A percentile compares a stretch with the other conserved stretches of the same genome.
Conservation (phyloP, 2,329 filamentous ascomycete genomes). For the Sporothrix variecibatus region DNA sequence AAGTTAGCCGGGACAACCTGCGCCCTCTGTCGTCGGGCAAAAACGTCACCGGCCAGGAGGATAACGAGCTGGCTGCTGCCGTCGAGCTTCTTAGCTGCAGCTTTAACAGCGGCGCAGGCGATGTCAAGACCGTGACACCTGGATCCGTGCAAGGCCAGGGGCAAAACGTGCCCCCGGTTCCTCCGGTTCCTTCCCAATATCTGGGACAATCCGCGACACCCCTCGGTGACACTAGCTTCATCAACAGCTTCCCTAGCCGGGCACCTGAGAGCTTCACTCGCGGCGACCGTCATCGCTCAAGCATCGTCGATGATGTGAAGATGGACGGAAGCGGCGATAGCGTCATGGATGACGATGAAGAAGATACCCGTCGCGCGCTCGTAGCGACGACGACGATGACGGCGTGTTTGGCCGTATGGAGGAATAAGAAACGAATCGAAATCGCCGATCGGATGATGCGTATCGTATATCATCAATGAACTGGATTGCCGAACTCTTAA, state of each 20-base stretch:
- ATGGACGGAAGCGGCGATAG: conserved; percentile 68
- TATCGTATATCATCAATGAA: background rate
- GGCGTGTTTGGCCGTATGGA: conserved; percentile 97
- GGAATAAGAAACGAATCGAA: conserved; percentile 55
- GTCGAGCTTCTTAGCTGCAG: conserved; percentile 90
- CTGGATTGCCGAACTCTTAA: background rate
- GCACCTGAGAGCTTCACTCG: conserved; percentile 67
- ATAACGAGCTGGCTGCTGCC: conserved; percentile 84
- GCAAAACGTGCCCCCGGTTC: conserved; percentile 80
- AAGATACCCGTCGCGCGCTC: conserved; percentile 62
- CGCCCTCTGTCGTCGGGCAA: conserved; percentile 79
- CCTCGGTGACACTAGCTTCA: conserved; percentile 62
- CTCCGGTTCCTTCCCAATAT: conserved; percentile 80
- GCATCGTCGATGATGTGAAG: conserved; percentile 57
- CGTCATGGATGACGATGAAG: conserved; percentile 66
- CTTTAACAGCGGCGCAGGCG: conserved; percentile 72
- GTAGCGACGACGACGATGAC: conserved; percentile 88
- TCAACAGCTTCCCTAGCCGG: conserved; percentile 62
- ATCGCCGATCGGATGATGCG: conserved; percentile 5
- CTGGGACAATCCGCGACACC: conserved; percentile 55
- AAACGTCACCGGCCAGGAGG: conserved; percentile 75
- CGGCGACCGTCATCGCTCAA: conserved; percentile 46
- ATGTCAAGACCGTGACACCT: conserved; percentile 57
- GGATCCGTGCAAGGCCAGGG: conserved; percentile 50
- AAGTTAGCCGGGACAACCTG: conserved; percentile 69